Conservation (phyloP, 257 asterid species). For the Gentiana straminea region DNA sequence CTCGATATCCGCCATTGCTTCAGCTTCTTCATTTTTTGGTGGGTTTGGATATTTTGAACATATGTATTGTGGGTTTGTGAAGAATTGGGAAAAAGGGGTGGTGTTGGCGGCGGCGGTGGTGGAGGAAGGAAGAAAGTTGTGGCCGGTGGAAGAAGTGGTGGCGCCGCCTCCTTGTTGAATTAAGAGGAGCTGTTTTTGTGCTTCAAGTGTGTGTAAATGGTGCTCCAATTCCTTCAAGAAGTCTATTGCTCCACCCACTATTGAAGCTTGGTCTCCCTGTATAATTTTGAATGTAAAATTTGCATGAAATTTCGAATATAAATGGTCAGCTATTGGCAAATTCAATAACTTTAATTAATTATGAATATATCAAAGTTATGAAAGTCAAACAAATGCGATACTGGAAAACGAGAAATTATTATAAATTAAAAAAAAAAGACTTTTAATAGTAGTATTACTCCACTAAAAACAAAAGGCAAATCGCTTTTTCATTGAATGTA, state of each 20-base stretch:
- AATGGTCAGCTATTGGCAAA: too few relatives aligned
- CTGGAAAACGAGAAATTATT: too few relatives aligned
- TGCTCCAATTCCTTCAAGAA: conserved; percentile 94
- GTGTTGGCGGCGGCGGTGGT: neutral
- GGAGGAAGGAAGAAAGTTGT: neutral
- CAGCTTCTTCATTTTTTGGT: conserved; percentile 58
- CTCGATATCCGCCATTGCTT: conserved; percentile 72
- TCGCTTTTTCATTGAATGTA: too few relatives aligned
- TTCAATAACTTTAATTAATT: too few relatives aligned
- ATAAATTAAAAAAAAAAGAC: too few relatives aligned
- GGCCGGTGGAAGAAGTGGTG: neutral
- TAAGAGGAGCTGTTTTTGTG: conserved; percentile 33
- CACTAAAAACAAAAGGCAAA: too few relatives aligned
- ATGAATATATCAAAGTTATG: too few relatives aligned
- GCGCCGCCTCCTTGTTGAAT: conserved; percentile 15
- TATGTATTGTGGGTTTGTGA: conserved; percentile 64
- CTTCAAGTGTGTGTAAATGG: conserved; percentile 76
- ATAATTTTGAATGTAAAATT: neutral
- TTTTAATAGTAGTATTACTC: too few relatives aligned
- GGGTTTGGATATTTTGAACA: conserved; percentile 38
- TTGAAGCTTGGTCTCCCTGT: conserved; percentile 95
- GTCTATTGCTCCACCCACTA: conserved; percentile 93
- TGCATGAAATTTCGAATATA: too few relatives aligned
- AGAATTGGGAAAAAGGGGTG: conserved; percentile 66
- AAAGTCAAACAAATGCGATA: too few relatives aligned